Conservation (phyloP, 305 asterid genomes). For the Plantago coronopus region DNA sequence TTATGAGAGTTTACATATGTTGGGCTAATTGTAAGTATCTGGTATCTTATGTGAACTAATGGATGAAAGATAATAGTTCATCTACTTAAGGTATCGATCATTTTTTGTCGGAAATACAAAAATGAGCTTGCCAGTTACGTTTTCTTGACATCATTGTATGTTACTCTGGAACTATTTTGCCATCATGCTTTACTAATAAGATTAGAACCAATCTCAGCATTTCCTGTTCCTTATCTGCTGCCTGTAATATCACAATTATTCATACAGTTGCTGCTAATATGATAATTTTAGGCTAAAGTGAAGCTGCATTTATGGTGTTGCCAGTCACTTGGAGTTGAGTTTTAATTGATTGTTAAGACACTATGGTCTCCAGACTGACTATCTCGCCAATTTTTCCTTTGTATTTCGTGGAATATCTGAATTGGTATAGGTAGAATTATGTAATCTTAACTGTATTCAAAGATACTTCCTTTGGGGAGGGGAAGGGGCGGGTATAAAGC, state of each 20-base stretch:
- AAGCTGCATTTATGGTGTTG: neutral
- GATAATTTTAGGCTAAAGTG: neutral
- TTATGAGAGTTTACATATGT: neutral
- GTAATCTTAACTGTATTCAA: too few relatives aligned
- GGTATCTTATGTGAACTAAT: neutral
- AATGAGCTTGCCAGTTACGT: neutral
- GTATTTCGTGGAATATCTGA: neutral
- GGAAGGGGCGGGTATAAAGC: too few relatives aligned
- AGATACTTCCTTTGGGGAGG: too few relatives aligned
- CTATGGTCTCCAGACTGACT: neutral
- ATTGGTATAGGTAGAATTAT: neutral
- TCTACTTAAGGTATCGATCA: neutral
- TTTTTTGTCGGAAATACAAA: neutral
- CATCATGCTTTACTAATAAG: neutral
- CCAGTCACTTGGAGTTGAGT: neutral
- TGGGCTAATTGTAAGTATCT: neutral
- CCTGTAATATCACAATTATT: too few relatives aligned
- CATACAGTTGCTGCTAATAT: neutral
- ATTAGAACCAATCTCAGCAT: too few relatives aligned
- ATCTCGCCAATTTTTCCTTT: neutral
- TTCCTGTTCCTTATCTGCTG: too few relatives aligned
- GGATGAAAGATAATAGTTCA: neutral
- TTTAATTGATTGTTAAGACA: neutral
- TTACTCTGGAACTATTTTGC: neutral
- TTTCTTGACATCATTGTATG: neutral